These are phyloP conservation scores for Pichia insulana DNA, from an alignment of 805 yeast genomes.

Conservation along the genomic window DNA sequence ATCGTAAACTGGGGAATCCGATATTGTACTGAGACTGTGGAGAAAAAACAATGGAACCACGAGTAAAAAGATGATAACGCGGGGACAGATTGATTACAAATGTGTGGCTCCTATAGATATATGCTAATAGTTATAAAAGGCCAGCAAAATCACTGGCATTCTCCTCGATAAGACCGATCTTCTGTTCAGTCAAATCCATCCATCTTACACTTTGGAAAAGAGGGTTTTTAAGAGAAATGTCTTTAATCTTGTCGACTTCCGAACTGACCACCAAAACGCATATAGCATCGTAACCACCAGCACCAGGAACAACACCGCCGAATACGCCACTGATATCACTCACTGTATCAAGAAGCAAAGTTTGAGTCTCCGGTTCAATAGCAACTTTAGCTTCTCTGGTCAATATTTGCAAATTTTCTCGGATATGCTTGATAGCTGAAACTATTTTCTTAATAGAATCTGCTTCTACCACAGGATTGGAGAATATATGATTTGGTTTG, in stretches of 20 bases:
- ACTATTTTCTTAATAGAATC: constrained; percentile 20
- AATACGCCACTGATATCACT: constrained; percentile 59
- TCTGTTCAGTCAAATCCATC: constrained; percentile 60
- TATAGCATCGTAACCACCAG: constrained; percentile 95
- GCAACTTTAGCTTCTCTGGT: constrained; percentile 68
- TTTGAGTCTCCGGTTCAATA: constrained; percentile 80
- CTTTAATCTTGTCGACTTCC: constrained; percentile 29
- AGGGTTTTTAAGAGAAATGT: constrained; percentile 13
- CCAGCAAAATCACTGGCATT: constrained; percentile 26
- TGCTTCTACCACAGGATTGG: neutral
- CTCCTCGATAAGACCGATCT: constrained; percentile 48
- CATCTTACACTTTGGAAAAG: constrained; percentile 47
- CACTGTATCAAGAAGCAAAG: constrained; percentile 54
- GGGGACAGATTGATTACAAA: too few species aligned
- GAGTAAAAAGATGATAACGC: too few species aligned
- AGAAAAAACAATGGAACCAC: too few species aligned
- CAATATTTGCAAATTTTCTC: constrained; percentile 50
- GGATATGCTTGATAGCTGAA: constrained; percentile 38
- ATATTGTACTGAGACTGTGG: too few species aligned
- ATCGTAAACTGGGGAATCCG: too few species aligned
- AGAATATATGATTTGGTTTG: neutral
- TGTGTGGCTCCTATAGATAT: neutral
- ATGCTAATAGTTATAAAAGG: constrained; percentile 8
- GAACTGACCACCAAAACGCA: constrained; percentile 54
- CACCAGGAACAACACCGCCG: constrained; percentile 98